Base-by-base conservation (phyloP, 257 asterid species). In the Solanum chiquidenum region DNA sequence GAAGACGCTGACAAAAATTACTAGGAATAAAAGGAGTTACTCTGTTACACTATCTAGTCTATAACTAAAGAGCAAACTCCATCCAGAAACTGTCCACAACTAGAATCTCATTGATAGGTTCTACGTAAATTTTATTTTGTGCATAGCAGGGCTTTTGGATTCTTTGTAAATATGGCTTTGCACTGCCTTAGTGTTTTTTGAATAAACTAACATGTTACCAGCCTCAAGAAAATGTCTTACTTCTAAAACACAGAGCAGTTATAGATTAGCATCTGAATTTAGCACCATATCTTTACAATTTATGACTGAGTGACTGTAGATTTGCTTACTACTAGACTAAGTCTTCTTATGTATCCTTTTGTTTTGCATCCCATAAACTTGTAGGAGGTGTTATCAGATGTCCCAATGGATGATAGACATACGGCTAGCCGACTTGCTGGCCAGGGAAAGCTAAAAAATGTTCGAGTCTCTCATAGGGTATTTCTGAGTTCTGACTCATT, bases 311-410 rank as follows among this genome's bases (percentile, higher is more conserved):
- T 42, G 25, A 18, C 12, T 18, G 31, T 80, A 79, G 29, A 80
- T 27, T 46, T 80, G 10, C 38, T 46, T 80, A 29, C 68, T 27
- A 75, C 83, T 46, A 16, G 29, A 80, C 42, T 9, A 80, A 82
- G 44, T 31, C 21, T 29, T 82, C 29, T 82, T 49, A 18, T 18
- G 20, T 27, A 80, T 29, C 68, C 77, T 35, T 31, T 87, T 76
- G 72, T 86, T 80, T 87, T 40, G 88, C 33, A 85, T 86, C 88
- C 84, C 80, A 44, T 79, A 71, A 37, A 84, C 77, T 37, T 88
- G 91, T 89, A 97, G 99, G 99, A 95, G 92, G 92, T 97, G 71
- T 90, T 97, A 94, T 97, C 99, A 37, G 98, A 97, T 89, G 99
- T 96, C 71, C 97, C 99, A 58, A 86, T 94, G 92, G 95, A 95